Evolutionary conservation across 2,329 filamentous ascomycete species (phyloP), one percentile per base, ranked within the genome.

Genomic region (Penicillium psychrosexuale): DNA sequence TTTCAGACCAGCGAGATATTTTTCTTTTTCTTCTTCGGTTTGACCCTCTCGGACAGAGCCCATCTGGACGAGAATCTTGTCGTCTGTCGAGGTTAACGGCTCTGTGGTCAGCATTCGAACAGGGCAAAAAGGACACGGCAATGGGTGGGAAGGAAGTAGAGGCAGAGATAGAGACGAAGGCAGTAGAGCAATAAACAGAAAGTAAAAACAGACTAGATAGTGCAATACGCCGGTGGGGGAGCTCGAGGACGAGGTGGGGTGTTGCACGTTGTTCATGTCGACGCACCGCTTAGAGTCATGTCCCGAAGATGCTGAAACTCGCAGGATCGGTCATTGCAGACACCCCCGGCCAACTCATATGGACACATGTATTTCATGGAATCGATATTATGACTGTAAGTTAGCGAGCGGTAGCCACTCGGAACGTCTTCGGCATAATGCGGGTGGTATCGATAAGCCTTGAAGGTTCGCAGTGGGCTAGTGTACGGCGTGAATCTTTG

Each of bases 381-480:
- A 70, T 97, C 86, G 74, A 99, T 96, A 64, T 86, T 87, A 74
- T 96, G 90, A 76, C 90, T 97, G 77, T 93, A 97, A 40, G 92
- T 97, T 78, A 95, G 81, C 61, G 94, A 97, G 69, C 88, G 87
- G 69, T 91, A 87, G 40, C 93, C 93, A 59, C 87, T 88, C 53
- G 84, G 71, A 54, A 96, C 85, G 53, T 84, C 78, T 47, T 87
- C 73, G 61, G 80, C 78, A 75, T 86, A 97, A 48, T 83, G 79
- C 31, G 90, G 90, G 69, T 97, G 92, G 70, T 93, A 97, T 64
- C 93, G 90, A 75, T 90, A 99, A 36, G 90, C 88, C 71, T 86
- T 90, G 73, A 97, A 97, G 64, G 84, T 83, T 63, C 84, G 85
- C 57, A 99, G 79, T 31, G 91, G 89, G 68, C 91, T 96, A 68